phyloP scores from a whole-genome alignment of 495 filamentous ascomycete species.

The Trichocladium antarcticum region DNA sequence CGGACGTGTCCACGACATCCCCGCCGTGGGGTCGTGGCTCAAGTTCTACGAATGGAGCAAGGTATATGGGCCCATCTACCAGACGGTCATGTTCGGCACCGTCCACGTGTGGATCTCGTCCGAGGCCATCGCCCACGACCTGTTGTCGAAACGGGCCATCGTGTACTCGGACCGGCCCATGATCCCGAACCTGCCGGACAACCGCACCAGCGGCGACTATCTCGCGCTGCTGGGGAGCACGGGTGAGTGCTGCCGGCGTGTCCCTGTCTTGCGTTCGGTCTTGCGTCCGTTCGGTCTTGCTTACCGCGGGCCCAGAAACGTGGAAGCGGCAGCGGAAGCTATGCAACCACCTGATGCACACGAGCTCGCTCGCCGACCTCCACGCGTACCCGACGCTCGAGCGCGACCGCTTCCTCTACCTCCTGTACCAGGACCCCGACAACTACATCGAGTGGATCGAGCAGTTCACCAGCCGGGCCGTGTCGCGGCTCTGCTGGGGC shows the following conservation, averaged over 20 bases:
- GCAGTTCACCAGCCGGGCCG: conserved; percentile 48
- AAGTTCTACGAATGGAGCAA: conserved; percentile 54
- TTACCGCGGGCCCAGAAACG: too few species aligned
- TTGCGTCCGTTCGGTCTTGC: too few species aligned
- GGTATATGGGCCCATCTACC: conserved; percentile 52
- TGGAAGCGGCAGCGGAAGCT: conserved; percentile 50
- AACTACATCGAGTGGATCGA: conserved; percentile 47
- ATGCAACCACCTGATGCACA: conserved; percentile 45
- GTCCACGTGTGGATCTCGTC: conserved; percentile 50
- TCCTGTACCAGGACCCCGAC: conserved; percentile 27
- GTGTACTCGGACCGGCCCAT: conserved; percentile 53
- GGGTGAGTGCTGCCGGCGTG: conserved; percentile 27
- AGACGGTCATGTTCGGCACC: conserved; percentile 45
- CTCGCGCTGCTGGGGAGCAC: conserved; percentile 44
- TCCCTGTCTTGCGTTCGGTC: too few species aligned
- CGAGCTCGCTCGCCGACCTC: conserved; percentile 32
- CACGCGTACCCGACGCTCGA: conserved; percentile 45
- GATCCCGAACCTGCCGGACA: conserved; percentile 43
- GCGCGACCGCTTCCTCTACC: conserved; percentile 43
- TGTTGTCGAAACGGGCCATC: conserved; percentile 46
- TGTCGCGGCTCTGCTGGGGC: conserved; percentile 50
- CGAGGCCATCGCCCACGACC: conserved; percentile 45
- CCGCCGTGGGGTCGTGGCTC: conserved; percentile 38
- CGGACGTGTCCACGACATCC: conserved; percentile 49
- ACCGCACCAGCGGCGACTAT: conserved; percentile 45